A percentile compares a stretch with the other conserved stretches of the same genome.
phyloP scores from a whole-genome alignment of 108 stramenopile genomes.

The Licmophora abbreviata region DNA sequence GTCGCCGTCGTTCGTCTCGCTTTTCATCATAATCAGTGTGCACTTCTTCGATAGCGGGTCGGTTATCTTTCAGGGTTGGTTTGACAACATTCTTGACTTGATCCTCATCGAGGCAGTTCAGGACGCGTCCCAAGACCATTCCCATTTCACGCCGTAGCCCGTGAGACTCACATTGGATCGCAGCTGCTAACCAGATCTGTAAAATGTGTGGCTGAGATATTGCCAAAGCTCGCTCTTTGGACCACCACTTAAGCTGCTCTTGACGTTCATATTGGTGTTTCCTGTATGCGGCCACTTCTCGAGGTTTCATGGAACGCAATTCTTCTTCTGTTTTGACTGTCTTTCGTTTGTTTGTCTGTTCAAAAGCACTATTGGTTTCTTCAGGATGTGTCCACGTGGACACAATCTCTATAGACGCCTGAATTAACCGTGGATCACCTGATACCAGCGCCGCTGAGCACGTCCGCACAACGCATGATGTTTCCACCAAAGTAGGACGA shows the following conservation, averaged over 20 bases:
- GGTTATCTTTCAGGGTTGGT: conserved; percentile 23
- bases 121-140: conserved; percentile 35
- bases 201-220: conserved; percentile 54
- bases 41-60: conserved; percentile 61
- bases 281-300: conserved; percentile 51
- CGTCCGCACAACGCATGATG: background rate
- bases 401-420: conserved; percentile 66
- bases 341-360: conserved; percentile 58
- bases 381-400: conserved; percentile 72
- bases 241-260: conserved; percentile 41
- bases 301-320: conserved; percentile 51
- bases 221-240: conserved; percentile 31
- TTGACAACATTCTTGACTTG: conserved; percentile 47
- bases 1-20: conserved; percentile 8
- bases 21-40: conserved; percentile 44
- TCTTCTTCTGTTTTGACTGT: conserved; percentile 40
- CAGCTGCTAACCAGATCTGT: conserved; percentile 41
- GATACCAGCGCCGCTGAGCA: background rate
- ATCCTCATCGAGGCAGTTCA: conserved; percentile 30
- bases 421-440: conserved; percentile 27
- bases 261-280: conserved; percentile 41
- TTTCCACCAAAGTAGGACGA: too few relatives aligned
- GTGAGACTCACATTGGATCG: conserved; percentile 25
- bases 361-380: too few relatives aligned
- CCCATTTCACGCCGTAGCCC: conserved; percentile 38